phyloP scores from a whole-genome alignment of 768 basidiomycete genomes.

The Phaffia australis region DNA sequence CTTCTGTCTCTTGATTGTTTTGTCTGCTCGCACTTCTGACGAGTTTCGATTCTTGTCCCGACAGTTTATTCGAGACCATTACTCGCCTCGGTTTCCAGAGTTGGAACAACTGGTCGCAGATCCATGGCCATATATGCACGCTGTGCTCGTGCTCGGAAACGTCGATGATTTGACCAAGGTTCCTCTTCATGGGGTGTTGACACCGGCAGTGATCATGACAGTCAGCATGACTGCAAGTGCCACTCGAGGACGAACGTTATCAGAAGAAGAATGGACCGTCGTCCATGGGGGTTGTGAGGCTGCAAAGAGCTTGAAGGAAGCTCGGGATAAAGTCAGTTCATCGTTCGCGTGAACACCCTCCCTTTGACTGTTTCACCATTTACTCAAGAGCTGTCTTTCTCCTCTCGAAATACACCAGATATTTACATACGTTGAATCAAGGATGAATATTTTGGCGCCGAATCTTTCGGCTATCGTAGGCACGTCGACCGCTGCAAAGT shows the following conservation, averaged over 20 bases:
- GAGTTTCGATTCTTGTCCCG: slow-evolving; percentile 16
- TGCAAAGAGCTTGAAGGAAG: slow-evolving; percentile 75
- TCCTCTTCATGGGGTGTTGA: slow-evolving; percentile 64
- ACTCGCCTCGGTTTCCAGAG: slow-evolving; percentile 87
- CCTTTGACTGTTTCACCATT: background rate
- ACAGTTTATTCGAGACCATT: slow-evolving; percentile 96
- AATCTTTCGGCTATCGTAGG: slow-evolving; percentile 98
- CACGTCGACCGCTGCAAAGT: slow-evolving; percentile 94
- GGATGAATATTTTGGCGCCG: slow-evolving; percentile 96
- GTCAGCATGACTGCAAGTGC: slow-evolving; percentile 93
- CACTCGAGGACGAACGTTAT: slow-evolving; percentile 62
- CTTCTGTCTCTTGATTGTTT: background rate
- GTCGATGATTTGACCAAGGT: slow-evolving; percentile 79
- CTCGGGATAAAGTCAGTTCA: slow-evolving; percentile 62
- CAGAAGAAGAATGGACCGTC: slow-evolving; percentile 61
- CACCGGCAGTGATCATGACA: slow-evolving; percentile 85
- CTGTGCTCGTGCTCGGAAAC: slow-evolving; percentile 80
- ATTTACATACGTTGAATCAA: slow-evolving; percentile 96
- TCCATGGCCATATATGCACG: slow-evolving; percentile 80
- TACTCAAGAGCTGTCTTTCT: background rate
- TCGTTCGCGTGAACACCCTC: background rate
- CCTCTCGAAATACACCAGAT: slow-evolving; percentile 48
- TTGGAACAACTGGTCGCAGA: slow-evolving; percentile 89
- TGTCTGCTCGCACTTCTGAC: slow-evolving; percentile 4
- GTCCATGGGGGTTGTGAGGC: slow-evolving; percentile 80